These are phyloP conservation scores for Trametes versicolor DNA, from an alignment of 1,284 basidiomycete genomes.

Conservation along the genomic window DNA sequence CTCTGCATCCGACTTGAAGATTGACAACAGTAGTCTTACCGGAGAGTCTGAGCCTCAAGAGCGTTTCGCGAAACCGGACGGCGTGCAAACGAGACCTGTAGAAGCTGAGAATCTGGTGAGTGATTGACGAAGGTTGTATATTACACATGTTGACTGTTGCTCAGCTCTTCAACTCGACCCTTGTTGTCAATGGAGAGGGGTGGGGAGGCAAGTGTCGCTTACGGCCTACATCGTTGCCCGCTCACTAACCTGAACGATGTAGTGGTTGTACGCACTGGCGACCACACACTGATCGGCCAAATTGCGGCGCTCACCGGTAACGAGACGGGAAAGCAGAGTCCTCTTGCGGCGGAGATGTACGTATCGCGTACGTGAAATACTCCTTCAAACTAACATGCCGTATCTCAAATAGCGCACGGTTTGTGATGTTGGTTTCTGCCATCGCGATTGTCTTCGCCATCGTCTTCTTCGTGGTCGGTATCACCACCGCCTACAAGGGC, in stretches of 20 bases:
- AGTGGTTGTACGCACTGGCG: constrained; percentile 76
- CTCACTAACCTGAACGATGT: neutral
- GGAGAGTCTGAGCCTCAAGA: constrained; percentile 78
- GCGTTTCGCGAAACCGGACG: constrained; percentile 56
- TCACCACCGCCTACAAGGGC: constrained; percentile 72
- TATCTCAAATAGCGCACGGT: constrained; percentile 53
- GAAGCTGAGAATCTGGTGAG: constrained; percentile 72
- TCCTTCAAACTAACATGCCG: neutral
- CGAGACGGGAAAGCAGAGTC: constrained; percentile 70
- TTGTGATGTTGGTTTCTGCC: constrained; percentile 66
- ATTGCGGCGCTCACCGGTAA: constrained; percentile 72
- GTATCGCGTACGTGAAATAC: constrained; percentile 27
- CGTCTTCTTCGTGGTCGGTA: constrained; percentile 72
- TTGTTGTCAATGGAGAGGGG: constrained; percentile 74
- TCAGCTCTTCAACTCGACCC: constrained; percentile 73
- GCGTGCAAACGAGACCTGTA: constrained; percentile 58
- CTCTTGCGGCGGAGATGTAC: constrained; percentile 74
- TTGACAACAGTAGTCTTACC: constrained; percentile 76
- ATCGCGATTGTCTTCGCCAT: constrained; percentile 71
- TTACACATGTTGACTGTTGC: neutral
- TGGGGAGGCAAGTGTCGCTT: constrained; percentile 62
- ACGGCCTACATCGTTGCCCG: neutral
- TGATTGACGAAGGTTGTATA: constrained; percentile 1
- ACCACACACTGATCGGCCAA: constrained; percentile 73
- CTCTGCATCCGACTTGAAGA: constrained; percentile 67